Percentiles rank a stretch among this genome's conserved stretches.
phyloP scores from a whole-genome alignment of 192 early-diverging fungal genomes.

The Phycomyces blakesleeanus region DNA sequence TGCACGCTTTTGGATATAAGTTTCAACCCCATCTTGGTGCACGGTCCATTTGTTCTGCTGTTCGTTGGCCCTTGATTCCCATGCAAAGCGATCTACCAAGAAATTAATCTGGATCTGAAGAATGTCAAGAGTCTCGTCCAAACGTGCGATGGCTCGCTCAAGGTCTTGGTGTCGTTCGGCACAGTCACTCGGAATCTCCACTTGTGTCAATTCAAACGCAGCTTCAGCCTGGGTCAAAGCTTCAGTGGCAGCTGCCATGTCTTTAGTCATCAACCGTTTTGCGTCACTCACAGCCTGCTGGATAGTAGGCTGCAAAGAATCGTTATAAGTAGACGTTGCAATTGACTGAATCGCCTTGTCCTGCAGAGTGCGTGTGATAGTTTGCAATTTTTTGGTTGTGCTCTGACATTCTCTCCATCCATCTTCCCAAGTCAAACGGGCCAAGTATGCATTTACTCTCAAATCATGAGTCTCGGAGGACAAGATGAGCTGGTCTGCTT shows the following conservation, averaged over 20 bases:
- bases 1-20: no score
- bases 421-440: not conserved
- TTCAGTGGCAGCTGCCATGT: not conserved
- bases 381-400: not conserved
- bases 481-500: not conserved
- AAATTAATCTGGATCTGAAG: not conserved
- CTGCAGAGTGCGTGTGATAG: not conserved
- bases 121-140: not conserved
- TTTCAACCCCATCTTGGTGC: not conserved
- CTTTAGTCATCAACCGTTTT: not conserved
- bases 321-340: no score
- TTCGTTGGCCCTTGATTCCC: slow-evolving; percentile 5
- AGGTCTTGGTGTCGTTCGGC: slow-evolving; percentile 4
- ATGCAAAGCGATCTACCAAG: not conserved
- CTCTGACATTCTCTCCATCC: not conserved
- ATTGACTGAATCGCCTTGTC: not conserved
- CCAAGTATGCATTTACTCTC: not conserved
- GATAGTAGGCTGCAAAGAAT: not conserved
- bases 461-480: not conserved
- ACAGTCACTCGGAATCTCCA: not conserved
- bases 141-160: not conserved
- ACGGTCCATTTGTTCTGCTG: not conserved
- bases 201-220: not conserved
- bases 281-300: not conserved
- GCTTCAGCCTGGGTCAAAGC: not conserved